A percentile compares a stretch with the other conserved stretches of the same genome.
Conservation (phyloP, 2,329 filamentous ascomycete species). For the Aspergillaceae sp. region DNA sequence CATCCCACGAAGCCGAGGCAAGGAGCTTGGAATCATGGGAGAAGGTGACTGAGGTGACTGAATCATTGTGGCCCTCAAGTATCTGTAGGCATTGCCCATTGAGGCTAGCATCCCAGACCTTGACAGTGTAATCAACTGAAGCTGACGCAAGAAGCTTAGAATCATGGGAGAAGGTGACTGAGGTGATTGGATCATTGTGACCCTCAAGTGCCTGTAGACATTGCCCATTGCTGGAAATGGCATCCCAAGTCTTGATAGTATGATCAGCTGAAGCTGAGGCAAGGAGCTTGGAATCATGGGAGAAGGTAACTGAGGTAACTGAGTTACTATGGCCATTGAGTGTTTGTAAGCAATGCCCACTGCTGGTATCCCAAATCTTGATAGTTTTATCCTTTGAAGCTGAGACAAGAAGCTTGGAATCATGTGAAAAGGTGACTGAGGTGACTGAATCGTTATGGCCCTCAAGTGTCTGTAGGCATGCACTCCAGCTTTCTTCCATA, state of each 20-base stretch:
- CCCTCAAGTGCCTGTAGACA: conserved; percentile 6
- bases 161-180: no score
- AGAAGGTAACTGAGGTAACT: no score
- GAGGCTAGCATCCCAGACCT: conserved; percentile 9
- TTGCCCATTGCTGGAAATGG: conserved; percentile 31
- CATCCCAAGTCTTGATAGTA: conserved; percentile 19
- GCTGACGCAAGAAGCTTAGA: no score
- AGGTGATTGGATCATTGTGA: no score
- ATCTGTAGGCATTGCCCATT: no score
- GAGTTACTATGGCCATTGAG: conserved; percentile 7
- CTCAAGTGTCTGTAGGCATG: conserved; percentile 10
- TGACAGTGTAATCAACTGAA: conserved; percentile 14
- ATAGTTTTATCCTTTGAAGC: conserved; percentile 12
- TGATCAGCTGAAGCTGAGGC: conserved; percentile 17
- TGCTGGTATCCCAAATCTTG: conserved; percentile 31
- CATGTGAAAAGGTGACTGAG: no score
- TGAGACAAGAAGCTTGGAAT: no score
- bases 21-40: no score
- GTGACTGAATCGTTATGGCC: background rate
- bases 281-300: no score
- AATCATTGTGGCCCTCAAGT: no score
- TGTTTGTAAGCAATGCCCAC: conserved; percentile 1
- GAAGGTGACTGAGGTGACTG: no score
- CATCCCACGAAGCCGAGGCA: no score
- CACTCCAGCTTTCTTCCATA: conserved; percentile 8